phyloP scores from a whole-genome alignment of 176 grass and related monocot genomes.

The Metroxylon sagu region DNA sequence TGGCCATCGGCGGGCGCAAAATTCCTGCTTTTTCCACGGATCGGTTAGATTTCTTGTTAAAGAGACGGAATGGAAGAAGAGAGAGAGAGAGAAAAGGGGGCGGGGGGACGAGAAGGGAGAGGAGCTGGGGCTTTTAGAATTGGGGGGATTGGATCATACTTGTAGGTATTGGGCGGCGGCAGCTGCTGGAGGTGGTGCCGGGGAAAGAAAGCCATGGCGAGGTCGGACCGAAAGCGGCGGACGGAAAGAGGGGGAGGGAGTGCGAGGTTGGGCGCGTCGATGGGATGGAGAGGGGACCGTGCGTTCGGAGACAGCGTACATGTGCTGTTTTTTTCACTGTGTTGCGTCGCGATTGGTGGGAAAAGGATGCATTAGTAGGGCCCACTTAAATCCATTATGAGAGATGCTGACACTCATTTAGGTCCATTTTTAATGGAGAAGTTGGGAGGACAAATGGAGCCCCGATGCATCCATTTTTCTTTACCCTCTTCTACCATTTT shows the following conservation, averaged over 20 bases:
- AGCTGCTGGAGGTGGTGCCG: conserved; percentile 62
- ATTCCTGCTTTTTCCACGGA: conserved; percentile 37
- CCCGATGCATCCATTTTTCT: too few relatives aligned
- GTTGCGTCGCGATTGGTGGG: too few relatives aligned
- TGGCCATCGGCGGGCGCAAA: conserved; percentile 77
- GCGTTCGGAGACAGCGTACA: too few relatives aligned
- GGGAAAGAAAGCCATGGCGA: conserved; percentile 78
- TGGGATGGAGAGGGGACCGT: background rate
- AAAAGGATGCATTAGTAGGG: too few relatives aligned
- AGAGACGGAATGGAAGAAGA: background rate
- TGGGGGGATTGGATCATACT: conserved; percentile 19
- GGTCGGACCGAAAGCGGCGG: background rate
- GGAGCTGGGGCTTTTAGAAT: background rate
- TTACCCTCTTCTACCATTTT: too few relatives aligned
- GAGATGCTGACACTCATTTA: too few relatives aligned
- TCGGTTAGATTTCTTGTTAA: too few relatives aligned
- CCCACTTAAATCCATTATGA: too few relatives aligned
- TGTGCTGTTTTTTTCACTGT: too few relatives aligned
- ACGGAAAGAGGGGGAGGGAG: conserved; percentile 6
- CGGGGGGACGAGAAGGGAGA: background rate
- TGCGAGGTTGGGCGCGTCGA: background rate
- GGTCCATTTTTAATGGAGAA: too few relatives aligned
- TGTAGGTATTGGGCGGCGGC: conserved; percentile 49
- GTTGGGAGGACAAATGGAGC: too few relatives aligned
- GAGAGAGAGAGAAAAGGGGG: conserved; percentile 12